phyloP scores from a whole-genome alignment of 805 yeast genomes.

The Ogataea paraovalis region DNA sequence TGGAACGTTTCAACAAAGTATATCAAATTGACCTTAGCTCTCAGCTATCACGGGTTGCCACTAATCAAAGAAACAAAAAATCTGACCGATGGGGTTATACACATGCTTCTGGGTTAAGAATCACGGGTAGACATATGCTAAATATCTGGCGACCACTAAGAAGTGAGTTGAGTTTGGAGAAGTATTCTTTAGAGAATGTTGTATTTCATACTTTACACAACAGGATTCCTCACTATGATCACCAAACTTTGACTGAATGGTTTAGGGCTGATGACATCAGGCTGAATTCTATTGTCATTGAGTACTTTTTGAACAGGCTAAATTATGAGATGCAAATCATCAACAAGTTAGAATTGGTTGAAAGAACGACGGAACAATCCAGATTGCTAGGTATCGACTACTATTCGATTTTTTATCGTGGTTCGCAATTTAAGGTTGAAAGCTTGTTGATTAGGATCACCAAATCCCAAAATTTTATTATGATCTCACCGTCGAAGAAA shows the following conservation, averaged over 20 bases:
- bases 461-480: conserved; percentile 66
- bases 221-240: conserved; percentile 61
- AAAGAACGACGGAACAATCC: conserved; percentile 76
- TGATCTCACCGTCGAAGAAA: conserved; percentile 73
- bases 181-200: conserved; percentile 75
- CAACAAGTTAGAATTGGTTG: conserved; percentile 59
- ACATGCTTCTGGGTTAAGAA: conserved; percentile 63
- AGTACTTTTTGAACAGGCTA: conserved; percentile 44
- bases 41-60: conserved; percentile 56
- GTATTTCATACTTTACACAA: conserved; percentile 63
- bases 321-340: conserved; percentile 45
- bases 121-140: conserved; percentile 79
- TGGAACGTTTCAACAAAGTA: conserved; percentile 52
- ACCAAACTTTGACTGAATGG: conserved; percentile 45
- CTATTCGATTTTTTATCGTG: conserved; percentile 79
- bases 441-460: conserved; percentile 73
- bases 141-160: conserved; percentile 81
- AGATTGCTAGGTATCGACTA: conserved; percentile 87
- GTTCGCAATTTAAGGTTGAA: conserved; percentile 93
- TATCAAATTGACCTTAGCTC: conserved; percentile 52
- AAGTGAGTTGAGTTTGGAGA: conserved; percentile 56
- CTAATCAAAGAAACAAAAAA: conserved; percentile 45
- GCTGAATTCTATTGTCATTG: conserved; percentile 34
- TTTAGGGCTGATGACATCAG: conserved; percentile 27
- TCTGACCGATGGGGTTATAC: conserved; percentile 79